Conservation (phyloP, 257 asterid species). For the Solanum paucissectum region DNA sequence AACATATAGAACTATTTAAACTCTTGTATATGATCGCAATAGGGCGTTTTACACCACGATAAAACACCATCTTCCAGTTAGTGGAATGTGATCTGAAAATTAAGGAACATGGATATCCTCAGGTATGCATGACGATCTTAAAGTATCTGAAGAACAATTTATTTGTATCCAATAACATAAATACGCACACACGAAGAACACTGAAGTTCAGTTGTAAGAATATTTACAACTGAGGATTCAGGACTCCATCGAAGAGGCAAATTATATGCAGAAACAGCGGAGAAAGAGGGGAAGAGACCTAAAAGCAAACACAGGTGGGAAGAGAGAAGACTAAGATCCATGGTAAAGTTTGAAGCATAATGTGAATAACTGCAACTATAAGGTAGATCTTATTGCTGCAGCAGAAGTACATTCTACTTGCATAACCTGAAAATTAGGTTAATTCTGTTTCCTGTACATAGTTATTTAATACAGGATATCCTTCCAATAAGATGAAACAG, state of each 20-base stretch:
- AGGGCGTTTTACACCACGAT: conserved; percentile 47
- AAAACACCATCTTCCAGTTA: conserved; percentile 35
- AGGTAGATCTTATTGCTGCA: neutral
- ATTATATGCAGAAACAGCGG: neutral
- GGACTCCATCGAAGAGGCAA: neutral
- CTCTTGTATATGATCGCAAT: conserved; percentile 39
- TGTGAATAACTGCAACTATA: neutral
- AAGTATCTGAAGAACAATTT: neutral
- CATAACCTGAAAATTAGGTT: neutral
- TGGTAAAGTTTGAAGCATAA: neutral
- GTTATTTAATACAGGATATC: neutral
- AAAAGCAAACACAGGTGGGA: neutral
- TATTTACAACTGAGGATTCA: neutral
- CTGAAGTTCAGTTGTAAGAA: neutral
- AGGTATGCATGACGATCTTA: neutral
- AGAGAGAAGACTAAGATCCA: neutral
- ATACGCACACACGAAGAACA: neutral
- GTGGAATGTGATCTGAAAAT: conserved; percentile 20
- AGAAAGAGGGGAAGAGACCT: neutral
- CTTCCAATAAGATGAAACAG: neutral
- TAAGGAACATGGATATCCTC: neutral
- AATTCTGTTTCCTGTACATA: neutral
- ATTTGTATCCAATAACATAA: neutral
- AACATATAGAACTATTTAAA: conserved; percentile 26
- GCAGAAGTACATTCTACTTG: neutral